Evolutionary conservation across 2,329 filamentous ascomycete species (phyloP).

Genomic region (Thelonectria rubi): DNA sequence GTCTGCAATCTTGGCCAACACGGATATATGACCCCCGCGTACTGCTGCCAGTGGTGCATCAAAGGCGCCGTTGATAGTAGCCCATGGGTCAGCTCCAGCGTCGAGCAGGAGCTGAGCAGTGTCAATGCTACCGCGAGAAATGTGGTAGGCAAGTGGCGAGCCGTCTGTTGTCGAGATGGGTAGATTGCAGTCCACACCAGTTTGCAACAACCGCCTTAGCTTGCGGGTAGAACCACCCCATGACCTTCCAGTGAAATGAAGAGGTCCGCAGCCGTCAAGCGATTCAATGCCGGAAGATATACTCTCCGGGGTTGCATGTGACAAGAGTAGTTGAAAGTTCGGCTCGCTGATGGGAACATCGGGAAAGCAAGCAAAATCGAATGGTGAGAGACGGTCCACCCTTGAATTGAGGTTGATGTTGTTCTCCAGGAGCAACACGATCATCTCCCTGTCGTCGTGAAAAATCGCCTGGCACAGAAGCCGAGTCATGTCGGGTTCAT

Average conservation of each 20-base stretch:
- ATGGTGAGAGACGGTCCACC: background rate
- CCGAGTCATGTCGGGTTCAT: background rate
- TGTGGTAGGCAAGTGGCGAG: background rate
- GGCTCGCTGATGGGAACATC: background rate
- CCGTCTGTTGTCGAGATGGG: background rate
- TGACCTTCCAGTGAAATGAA: background rate
- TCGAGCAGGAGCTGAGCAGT: constrained; percentile 11
- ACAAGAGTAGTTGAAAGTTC: background rate
- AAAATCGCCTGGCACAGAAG: background rate
- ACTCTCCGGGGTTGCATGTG: background rate
- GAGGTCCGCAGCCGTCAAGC: background rate
- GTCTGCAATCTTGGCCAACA: background rate
- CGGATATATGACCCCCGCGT: fast-evolving
- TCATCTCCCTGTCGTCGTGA: constrained; percentile 5
- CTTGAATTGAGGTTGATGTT: background rate
- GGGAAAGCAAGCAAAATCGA: constrained; percentile 15
- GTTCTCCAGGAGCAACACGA: background rate
- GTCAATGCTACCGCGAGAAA: background rate
- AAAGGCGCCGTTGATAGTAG: background rate
- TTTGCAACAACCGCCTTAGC: background rate
- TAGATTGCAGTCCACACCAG: background rate
- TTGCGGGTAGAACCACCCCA: background rate
- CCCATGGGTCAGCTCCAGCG: constrained; percentile 18
- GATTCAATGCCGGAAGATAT: background rate
- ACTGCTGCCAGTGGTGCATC: constrained; percentile 3